Base-by-base conservation (phyloP, 169 alveolate species). In the Pseudocohnilembus persalinus region DNA sequence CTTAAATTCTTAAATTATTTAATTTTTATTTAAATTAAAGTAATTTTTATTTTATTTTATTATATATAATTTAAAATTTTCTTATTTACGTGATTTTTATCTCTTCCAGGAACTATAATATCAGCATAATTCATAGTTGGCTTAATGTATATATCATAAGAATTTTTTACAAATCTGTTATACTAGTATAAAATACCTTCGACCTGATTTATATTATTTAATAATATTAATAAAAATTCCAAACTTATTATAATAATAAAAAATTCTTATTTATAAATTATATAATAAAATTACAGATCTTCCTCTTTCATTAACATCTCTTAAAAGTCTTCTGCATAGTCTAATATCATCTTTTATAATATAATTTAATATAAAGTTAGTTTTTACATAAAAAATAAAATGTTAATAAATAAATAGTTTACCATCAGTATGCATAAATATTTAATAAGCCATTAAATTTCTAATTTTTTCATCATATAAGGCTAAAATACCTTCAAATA, bases 401-500 rank as follows among this genome's bases (percentile, higher is more conserved):
- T 4, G 26, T 49, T 49, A 49, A 49, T 49, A 49, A 11, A 49
- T 49, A 11, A 11, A 49, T 11, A 27, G 73, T 35, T 84, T 92
- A 89, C 90, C 95, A 90, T 95, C 97, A 76, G 92, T 91, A 74
- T 95, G 94, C 72, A 95, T 93, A 81, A 91, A 95, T 64, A 95
- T 89, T 88, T 93, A 93, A 34, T 91, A 81, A 79, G 92, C 93
- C 96, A 93, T 93, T 72, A 90, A 83, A 68, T 95, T 93, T 86
- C 96, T 89, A 73, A 95, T 91, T 81, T 95, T 80, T 64, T 82
- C 78, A 85, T 95, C 97, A 88, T 92, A 89, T 68, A 95, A 90
- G n/a, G 96, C 93, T 68, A 95, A 88, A 65, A 95, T 95, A 31
- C 97, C 97, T 82, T 95, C 97, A 76, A 95, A 92, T 20, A 95